Conservation (phyloP, 441 rosid genomes). For the Brassica hybrid region DNA sequence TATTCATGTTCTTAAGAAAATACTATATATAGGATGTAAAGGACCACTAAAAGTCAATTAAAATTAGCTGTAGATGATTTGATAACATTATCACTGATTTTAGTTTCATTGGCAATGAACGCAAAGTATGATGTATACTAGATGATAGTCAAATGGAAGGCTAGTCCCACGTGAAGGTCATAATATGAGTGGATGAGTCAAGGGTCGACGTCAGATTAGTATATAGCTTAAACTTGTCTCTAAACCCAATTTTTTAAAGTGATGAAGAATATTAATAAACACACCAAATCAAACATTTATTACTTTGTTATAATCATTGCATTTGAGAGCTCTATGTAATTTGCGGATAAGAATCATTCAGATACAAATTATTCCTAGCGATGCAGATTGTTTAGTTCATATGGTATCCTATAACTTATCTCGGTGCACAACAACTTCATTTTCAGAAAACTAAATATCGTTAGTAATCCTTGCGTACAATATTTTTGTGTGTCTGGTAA, state of each 20-base stretch:
- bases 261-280: slow-evolving; percentile 26
- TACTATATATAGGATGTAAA: background rate
- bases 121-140: slow-evolving; percentile 5
- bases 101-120: slow-evolving; percentile 13
- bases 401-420: background rate
- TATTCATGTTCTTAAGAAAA: background rate
- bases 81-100: background rate
- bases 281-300: background rate
- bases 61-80: background rate
- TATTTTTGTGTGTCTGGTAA: background rate
- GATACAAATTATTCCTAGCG: slow-evolving; percentile 13
- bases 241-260: slow-evolving; percentile 38
- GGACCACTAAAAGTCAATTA: background rate
- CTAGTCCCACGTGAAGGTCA: slow-evolving; percentile 57
- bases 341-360: slow-evolving; percentile 6
- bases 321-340: slow-evolving; percentile 20
- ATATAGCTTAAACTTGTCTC: slow-evolving; percentile 36
- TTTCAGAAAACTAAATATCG: slow-evolving; percentile 1
- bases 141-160: slow-evolving; percentile 30
- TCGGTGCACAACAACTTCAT: background rate
- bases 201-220: slow-evolving; percentile 54
- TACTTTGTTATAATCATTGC: slow-evolving; percentile 36
- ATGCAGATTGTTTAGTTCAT: slow-evolving; percentile 12
- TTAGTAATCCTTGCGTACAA: background rate
- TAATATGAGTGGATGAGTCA: slow-evolving; percentile 77